phyloP scores from a whole-genome alignment of 257 asterid species.

The Solanum ahanhuiri region DNA sequence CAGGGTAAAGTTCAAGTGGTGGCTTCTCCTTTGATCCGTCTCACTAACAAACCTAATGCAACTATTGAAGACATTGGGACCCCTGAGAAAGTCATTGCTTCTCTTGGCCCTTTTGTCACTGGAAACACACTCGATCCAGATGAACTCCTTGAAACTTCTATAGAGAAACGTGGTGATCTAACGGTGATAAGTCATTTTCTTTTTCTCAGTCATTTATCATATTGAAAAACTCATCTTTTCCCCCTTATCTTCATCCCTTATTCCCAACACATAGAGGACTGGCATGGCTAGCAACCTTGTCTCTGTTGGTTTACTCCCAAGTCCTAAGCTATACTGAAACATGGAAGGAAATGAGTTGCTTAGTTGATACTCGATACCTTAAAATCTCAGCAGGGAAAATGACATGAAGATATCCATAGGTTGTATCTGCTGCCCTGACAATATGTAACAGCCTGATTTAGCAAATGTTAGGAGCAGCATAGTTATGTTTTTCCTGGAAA shows the following conservation, averaged over 20 bases:
- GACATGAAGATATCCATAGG: not conserved
- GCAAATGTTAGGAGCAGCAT: not conserved
- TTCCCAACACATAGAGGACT: not conserved
- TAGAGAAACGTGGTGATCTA: slow-evolving; percentile 80
- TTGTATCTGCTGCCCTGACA: not conserved
- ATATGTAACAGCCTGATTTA: not conserved
- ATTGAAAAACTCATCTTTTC: not conserved
- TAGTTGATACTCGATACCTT: not conserved
- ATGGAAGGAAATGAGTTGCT: not conserved
- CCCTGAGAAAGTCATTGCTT: slow-evolving; percentile 84
- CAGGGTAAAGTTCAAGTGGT: slow-evolving; percentile 92
- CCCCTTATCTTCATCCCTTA: not conserved
- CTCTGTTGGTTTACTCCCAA: not conserved
- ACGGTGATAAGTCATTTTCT: slow-evolving; percentile 31
- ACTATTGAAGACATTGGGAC: slow-evolving; percentile 88
- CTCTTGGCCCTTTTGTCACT: slow-evolving; percentile 96
- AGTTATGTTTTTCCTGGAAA: not conserved
- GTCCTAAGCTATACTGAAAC: not conserved
- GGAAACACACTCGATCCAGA: slow-evolving; percentile 84
- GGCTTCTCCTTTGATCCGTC: slow-evolving; percentile 84
- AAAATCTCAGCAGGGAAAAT: not conserved
- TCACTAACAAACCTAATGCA: slow-evolving; percentile 87
- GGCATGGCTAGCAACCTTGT: not conserved
- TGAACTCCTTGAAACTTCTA: slow-evolving; percentile 62
- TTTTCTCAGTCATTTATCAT: not conserved